Evolutionary conservation across 2,329 filamentous ascomycete species (phyloP).

Genomic region (Pestalotiopsis sp.): DNA sequence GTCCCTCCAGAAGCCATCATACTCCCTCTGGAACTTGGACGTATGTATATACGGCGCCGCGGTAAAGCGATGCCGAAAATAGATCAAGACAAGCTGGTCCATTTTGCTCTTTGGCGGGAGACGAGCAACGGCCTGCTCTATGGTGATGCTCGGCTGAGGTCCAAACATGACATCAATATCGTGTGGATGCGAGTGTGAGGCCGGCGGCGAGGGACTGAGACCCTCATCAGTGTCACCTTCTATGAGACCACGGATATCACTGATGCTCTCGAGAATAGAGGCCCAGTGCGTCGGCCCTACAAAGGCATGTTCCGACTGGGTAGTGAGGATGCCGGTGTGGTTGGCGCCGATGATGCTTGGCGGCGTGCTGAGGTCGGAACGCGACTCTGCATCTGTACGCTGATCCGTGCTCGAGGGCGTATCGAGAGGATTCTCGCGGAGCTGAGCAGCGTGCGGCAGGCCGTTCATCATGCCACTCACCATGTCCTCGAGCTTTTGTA

Average conservation of each 20-base stretch:
- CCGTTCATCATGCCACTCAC: constrained; percentile 29
- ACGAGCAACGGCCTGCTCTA: constrained; percentile 34
- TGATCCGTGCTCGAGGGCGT: constrained; percentile 32
- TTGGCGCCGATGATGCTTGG: constrained; percentile 20
- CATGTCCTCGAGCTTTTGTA: constrained; percentile 40
- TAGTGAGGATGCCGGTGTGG: constrained; percentile 18
- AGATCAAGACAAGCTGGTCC: constrained; percentile 36
- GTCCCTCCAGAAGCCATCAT: constrained; percentile 49
- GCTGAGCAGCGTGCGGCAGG: constrained; percentile 21
- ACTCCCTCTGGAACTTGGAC: constrained; percentile 49
- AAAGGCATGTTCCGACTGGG: constrained; percentile 30
- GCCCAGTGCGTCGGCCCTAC: constrained; percentile 38
- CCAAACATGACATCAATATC: constrained; percentile 34
- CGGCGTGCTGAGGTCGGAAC: constrained; percentile 32
- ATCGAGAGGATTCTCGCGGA: constrained; percentile 25
- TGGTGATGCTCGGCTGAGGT: constrained; percentile 29
- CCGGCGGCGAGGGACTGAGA: constrained; percentile 28
- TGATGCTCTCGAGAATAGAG: constrained; percentile 39
- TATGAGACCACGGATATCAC: constrained; percentile 36
- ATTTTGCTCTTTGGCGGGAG: constrained; percentile 32
- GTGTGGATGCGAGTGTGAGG: constrained; percentile 19
- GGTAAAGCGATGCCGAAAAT: constrained; percentile 36
- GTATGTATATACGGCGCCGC: constrained; percentile 38
- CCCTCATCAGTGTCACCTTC: constrained; percentile 27
- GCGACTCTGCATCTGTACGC: constrained; percentile 28